Evolutionary conservation across 2,329 filamentous ascomycete genomes (phyloP), one percentile per base, ranked within the genome.

Genomic region (Neofusicoccum sp.): DNA sequence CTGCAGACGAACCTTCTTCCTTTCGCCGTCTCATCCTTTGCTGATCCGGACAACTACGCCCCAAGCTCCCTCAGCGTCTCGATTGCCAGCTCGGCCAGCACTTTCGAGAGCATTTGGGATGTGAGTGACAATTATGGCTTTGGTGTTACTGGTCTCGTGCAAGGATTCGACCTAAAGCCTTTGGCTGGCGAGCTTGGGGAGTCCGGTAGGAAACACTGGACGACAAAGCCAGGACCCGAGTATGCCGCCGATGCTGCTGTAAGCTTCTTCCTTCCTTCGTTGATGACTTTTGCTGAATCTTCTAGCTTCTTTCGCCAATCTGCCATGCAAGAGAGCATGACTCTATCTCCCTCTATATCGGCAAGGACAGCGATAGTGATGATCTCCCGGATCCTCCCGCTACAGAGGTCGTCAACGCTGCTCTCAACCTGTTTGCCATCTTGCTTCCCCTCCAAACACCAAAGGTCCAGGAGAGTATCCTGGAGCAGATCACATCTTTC

Each of bases 91-190:
- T 91, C 93, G 14, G 91, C 93, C 1, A 92, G 91, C 5, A 90
- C 88, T 2, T 97, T 98, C 71, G 95, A 99, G 70, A 93, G 88
- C 0, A 87, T 99, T 43, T 99, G 95, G 95, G 94, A 98, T 66
- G 86, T 97, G 6, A 90, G 89, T 7, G 95, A 99, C 74, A 98
- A 98, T 72, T 93, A 89, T 69, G 94, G 93, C 1, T 98, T 97
- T 75, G 95, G 96, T 2, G 89, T 99, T 14, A 96, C 92, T 8
- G 92, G 93, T 1, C 80, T 98, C 28, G 88, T 96, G 1, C 84
- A 86, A 28, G 91, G 92, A 0, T 93, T 95, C 72, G 85, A 89
- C 60, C 82, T 93, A 16, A 87, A 84, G 69, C 85, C 84, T 31
- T 82, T 93, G 63, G 87, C 88, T 12, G 90, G 91, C 33, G 89